A percentile compares a stretch with the other conserved stretches of the same genome.
phyloP scores from a whole-genome alignment of 345 rosid species.

The Angophora floribunda region DNA sequence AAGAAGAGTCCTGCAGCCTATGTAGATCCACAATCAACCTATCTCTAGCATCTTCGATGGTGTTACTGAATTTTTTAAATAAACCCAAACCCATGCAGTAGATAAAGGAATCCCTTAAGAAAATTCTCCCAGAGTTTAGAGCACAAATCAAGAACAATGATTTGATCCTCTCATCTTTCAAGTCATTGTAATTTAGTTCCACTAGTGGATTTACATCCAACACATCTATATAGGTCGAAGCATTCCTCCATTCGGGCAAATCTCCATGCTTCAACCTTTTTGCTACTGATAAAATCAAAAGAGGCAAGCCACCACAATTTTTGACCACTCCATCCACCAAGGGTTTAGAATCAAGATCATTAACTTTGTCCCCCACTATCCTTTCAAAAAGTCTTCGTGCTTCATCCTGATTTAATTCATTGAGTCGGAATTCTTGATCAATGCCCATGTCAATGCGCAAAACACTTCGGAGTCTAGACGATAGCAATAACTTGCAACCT shows the following conservation, averaged over 20 bases:
- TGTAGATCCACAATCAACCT: not conserved
- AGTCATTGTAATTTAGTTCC: not conserved
- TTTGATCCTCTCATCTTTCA: not conserved
- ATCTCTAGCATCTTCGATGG: not conserved
- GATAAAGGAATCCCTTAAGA: accelerated
- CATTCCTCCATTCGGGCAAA: not conserved
- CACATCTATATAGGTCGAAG: no score
- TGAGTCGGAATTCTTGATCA: not conserved
- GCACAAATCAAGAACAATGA: not conserved
- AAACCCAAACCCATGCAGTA: not conserved
- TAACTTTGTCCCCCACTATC: accelerated
- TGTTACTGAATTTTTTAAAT: not conserved
- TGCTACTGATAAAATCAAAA: not conserved
- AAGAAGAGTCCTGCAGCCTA: not conserved
- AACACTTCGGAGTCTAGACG: not conserved
- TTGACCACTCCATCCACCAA: not conserved
- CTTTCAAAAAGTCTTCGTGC: not conserved
- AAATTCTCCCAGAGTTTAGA: not conserved
- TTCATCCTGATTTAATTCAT: not conserved
- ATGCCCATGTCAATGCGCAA: not conserved
- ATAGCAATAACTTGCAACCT: slow-evolving; percentile 6
- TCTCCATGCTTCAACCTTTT: not conserved
- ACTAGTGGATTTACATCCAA: no score
- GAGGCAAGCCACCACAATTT: not conserved
- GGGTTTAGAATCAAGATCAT: accelerated